These are phyloP conservation scores for Vinca minor DNA, from an alignment of 257 asterid genomes.

Conservation along the genomic window DNA sequence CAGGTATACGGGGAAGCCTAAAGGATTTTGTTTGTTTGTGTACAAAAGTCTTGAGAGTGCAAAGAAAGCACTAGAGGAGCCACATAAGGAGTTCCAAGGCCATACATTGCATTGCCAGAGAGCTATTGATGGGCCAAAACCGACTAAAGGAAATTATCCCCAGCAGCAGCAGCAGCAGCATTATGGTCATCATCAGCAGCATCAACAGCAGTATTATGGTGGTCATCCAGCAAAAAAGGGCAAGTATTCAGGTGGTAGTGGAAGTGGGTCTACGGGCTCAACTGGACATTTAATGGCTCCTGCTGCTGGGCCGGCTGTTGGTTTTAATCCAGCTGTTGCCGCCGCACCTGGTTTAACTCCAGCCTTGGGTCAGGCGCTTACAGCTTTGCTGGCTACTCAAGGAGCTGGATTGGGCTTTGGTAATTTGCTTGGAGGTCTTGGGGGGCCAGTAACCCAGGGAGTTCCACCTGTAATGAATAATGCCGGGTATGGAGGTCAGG, in stretches of 20 bases:
- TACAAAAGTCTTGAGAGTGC: constrained; percentile 71
- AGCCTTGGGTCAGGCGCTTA: constrained; percentile 88
- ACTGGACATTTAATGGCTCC: constrained; percentile 97
- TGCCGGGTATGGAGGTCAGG: constrained; percentile 69
- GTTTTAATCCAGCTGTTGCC: constrained; percentile 64
- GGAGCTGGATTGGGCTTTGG: constrained; percentile 88
- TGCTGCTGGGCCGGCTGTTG: constrained; percentile 51
- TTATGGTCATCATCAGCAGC: constrained; percentile 36
- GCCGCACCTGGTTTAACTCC: constrained; percentile 39
- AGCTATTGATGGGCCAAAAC: constrained; percentile 89
- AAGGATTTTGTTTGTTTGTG: constrained; percentile 89
- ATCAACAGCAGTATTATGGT: constrained; percentile 44
- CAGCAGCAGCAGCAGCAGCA: constrained; percentile 54
- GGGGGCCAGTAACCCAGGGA: constrained; percentile 61
- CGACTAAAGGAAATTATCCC: constrained; percentile 39
- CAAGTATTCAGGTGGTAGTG: constrained; percentile 51
- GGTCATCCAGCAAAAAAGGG: constrained; percentile 76
- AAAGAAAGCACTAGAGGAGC: constrained; percentile 77
- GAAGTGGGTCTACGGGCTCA: constrained; percentile 28
- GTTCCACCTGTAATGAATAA: constrained; percentile 56
- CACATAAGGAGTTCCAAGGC: constrained; percentile 78
- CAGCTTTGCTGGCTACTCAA: constrained; percentile 73
- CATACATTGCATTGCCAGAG: constrained; percentile 78
- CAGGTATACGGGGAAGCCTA: constrained; percentile 72
- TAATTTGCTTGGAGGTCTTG: constrained; percentile 81